Percentiles rank a stretch among this genome's conserved stretches.
Conservation (phyloP, 2,329 filamentous ascomycete genomes). For the Septoria linicola region DNA sequence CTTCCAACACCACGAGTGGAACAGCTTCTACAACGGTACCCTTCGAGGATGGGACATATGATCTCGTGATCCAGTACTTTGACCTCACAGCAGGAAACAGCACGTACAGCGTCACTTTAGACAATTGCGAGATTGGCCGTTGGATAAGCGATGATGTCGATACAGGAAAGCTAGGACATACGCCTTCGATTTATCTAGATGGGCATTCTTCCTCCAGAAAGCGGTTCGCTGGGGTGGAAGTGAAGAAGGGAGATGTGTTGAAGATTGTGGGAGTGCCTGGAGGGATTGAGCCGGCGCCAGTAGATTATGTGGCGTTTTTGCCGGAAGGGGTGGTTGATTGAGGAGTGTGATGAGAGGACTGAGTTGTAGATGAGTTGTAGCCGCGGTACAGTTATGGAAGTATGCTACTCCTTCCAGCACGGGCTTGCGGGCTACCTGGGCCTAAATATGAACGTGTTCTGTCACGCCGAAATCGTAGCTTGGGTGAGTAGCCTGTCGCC, state of each 20-base stretch:
- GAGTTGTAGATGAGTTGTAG: no score
- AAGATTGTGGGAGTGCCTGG: slow-evolving; percentile 58
- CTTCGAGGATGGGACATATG: slow-evolving; percentile 57
- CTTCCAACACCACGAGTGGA: slow-evolving; percentile 52
- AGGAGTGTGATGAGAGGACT: no score
- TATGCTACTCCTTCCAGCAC: no score
- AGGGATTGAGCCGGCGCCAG: slow-evolving; percentile 61
- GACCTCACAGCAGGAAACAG: slow-evolving; percentile 61
- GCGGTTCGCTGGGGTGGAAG: slow-evolving; percentile 50
- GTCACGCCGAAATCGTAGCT: no score
- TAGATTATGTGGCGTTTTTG: slow-evolving; percentile 66
- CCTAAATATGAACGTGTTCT: no score
- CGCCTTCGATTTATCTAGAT: slow-evolving; percentile 59
- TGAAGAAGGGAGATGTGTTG: slow-evolving; percentile 54
- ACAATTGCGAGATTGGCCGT: slow-evolving; percentile 52
- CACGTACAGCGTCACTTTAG: slow-evolving; percentile 56
- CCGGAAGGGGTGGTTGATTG: slow-evolving; percentile 50
- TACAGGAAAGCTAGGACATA: slow-evolving; percentile 61
- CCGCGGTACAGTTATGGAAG: no score
- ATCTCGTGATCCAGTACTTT: slow-evolving; percentile 66
- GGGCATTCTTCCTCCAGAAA: slow-evolving; percentile 62
- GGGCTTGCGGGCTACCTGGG: no score
- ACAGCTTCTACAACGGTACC: slow-evolving; percentile 50
- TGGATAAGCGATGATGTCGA: slow-evolving; percentile 49
- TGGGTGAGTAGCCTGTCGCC: background rate